Conservation (phyloP, 1,284 basidiomycete genomes). For the Malassezia psittaci region DNA sequence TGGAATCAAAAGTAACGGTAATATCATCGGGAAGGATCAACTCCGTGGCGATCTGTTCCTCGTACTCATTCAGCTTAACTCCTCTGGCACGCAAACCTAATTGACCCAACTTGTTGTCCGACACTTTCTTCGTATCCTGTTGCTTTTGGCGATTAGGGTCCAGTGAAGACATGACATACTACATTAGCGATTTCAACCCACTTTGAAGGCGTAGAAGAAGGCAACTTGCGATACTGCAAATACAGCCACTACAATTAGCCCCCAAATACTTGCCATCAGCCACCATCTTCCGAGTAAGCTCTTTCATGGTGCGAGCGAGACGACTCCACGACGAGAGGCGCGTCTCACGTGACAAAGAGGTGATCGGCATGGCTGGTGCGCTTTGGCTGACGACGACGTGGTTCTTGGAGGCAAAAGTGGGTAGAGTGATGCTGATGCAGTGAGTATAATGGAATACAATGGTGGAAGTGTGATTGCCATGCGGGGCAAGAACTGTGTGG, state of each 20-base stretch:
- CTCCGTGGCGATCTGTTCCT: constrained; percentile 53
- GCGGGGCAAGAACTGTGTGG: constrained; percentile 97
- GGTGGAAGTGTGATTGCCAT: constrained; percentile 98
- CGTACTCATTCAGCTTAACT: constrained; percentile 42
- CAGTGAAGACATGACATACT: constrained; percentile 46
- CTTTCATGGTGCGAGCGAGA: constrained; percentile 25
- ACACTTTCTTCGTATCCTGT: constrained; percentile 40
- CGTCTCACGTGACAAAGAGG: constrained; percentile 8
- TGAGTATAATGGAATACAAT: constrained; percentile 60
- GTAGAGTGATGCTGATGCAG: constrained; percentile 13
- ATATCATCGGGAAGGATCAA: constrained; percentile 53
- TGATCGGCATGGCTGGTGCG: constrained; percentile 8
- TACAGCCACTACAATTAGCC: constrained; percentile 24
- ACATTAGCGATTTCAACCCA: constrained; percentile 7
- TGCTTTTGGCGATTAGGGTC: constrained; percentile 48
- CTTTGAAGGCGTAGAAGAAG: constrained; percentile 49
- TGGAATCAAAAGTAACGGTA: constrained; percentile 54
- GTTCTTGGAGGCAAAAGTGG: constrained; percentile 7
- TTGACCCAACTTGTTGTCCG: constrained; percentile 39
- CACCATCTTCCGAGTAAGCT: constrained; percentile 39
- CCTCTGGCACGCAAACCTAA: constrained; percentile 33
- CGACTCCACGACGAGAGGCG: background rate
- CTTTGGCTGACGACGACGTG: constrained; percentile 2
- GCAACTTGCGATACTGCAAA: constrained; percentile 45
- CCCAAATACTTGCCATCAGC: constrained; percentile 21